These are phyloP conservation scores for Solanum chiquidenum DNA, from an alignment of 257 asterid genomes.

Conservation along the genomic window DNA sequence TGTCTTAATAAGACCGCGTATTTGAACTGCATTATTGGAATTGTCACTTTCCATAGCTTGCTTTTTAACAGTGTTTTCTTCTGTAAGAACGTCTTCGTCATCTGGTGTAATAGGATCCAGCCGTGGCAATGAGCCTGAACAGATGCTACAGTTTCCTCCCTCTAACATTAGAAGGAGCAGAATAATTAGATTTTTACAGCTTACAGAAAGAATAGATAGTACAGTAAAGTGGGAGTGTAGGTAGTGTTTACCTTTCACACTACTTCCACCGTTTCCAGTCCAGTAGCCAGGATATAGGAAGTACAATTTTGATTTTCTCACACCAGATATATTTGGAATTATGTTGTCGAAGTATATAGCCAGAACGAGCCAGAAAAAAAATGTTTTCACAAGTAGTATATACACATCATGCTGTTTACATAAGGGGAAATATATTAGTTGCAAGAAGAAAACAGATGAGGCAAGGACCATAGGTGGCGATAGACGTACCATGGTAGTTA, in stretches of 20 bases:
- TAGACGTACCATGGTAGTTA: slow-evolving; percentile 48
- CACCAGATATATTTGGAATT: slow-evolving; percentile 75
- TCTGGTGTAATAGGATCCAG: slow-evolving; percentile 50
- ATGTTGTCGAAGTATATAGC: slow-evolving; percentile 89
- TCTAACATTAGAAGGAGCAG: slow-evolving; percentile 28
- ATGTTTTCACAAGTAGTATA: slow-evolving; percentile 49
- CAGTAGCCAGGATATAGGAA: slow-evolving; percentile 77
- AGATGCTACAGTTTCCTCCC: slow-evolving; percentile 60
- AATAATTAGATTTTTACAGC: neutral
- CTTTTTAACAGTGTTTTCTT: slow-evolving; percentile 68
- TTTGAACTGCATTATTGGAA: slow-evolving; percentile 62
- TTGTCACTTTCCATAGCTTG: slow-evolving; percentile 46
- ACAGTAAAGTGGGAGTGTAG: neutral
- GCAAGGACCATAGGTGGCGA: neutral
- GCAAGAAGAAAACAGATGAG: neutral
- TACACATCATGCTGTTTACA: slow-evolving; percentile 61
- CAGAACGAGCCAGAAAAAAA: slow-evolving; percentile 52
- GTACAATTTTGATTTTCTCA: slow-evolving; percentile 63
- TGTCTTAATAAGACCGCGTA: slow-evolving; percentile 66
- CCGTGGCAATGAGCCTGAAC: slow-evolving; percentile 38
- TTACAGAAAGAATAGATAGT: neutral
- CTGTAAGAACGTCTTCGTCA: slow-evolving; percentile 80
- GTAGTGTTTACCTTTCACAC: slow-evolving; percentile 41
- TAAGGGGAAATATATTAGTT: neutral
- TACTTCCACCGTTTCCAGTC: slow-evolving; percentile 87